Evolutionary conservation across 2,329 filamentous ascomycete genomes (phyloP).

Genomic region (Salinomyces thailandicus): DNA sequence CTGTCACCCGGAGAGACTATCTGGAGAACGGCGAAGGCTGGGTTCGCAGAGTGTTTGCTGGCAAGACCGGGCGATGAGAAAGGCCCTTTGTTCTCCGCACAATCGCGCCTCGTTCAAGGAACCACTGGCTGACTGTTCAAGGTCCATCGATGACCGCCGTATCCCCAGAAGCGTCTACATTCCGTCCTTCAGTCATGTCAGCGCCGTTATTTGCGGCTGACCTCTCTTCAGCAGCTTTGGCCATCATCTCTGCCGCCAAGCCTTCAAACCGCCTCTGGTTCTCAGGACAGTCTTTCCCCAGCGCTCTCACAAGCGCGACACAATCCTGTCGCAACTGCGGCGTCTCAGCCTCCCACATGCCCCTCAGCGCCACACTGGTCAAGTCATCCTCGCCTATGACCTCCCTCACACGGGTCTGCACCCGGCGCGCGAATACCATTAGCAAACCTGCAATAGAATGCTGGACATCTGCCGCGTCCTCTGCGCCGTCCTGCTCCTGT

Average conservation of each 20-base stretch:
- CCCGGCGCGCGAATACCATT: conserved; percentile 19
- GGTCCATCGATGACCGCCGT: too few species aligned
- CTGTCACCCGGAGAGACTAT: conserved; percentile 83
- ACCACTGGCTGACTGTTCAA: too few species aligned
- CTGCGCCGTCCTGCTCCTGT: too few species aligned
- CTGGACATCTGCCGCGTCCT: conserved; percentile 16
- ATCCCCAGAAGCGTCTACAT: too few species aligned
- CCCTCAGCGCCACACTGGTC: conserved; percentile 10
- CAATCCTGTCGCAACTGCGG: conserved; percentile 19
- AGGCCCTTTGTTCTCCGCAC: too few species aligned
- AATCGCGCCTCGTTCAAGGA: too few species aligned
- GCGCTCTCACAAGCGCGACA: conserved; percentile 18
- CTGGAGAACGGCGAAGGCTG: conserved; percentile 61
- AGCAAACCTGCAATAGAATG: conserved; percentile 22
- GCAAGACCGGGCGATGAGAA: conserved; percentile 13
- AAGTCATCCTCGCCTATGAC: conserved; percentile 12
- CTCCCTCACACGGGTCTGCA: conserved; percentile 10
- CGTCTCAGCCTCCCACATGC: conserved; percentile 16
- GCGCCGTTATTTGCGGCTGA: too few species aligned
- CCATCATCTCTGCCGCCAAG: conserved; percentile 12
- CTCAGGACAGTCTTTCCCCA: conserved; percentile 16
- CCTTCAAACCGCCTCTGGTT: conserved; percentile 19
- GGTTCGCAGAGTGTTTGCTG: conserved; percentile 25
- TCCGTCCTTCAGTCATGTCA: too few species aligned
- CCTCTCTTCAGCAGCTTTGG: too few species aligned